A percentile compares a stretch with the other conserved stretches of the same genome.
phyloP scores from a whole-genome alignment of 129 eudicot genomes.

The Cynara cardunculus region DNA sequence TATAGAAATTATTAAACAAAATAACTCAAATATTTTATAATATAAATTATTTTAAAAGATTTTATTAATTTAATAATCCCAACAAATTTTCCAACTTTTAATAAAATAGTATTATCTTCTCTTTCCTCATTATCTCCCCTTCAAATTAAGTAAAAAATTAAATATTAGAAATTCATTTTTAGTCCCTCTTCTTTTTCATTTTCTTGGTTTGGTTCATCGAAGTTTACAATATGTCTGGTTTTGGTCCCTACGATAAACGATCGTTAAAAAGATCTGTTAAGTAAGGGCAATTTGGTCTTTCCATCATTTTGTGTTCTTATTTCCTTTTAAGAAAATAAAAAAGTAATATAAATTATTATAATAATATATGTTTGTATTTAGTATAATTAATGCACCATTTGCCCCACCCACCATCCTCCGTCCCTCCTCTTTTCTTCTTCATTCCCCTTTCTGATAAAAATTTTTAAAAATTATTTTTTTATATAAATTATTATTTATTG shows the following conservation, averaged over 20 bases:
- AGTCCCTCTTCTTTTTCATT: neutral
- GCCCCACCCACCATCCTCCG: no score
- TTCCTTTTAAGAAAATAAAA: neutral
- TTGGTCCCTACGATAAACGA: neutral
- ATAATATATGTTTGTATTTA: neutral
- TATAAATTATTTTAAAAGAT: neutral
- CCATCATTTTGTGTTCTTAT: neutral
- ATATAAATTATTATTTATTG: no score
- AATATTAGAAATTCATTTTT: neutral
- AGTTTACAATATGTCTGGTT: neutral
- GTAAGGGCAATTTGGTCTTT: neutral
- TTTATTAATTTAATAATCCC: neutral
- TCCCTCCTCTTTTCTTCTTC: no score
- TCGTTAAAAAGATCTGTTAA: neutral
- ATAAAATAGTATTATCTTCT: neutral
- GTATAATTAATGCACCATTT: no score
- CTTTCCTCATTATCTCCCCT: neutral
- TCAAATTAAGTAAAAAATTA: neutral
- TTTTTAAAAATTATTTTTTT: no score
- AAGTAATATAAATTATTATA: neutral
- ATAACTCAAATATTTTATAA: neutral
- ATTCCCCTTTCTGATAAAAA: no score
- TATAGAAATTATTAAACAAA: no score
- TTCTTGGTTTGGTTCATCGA: neutral
- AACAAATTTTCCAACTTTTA: neutral